Percentiles rank a stretch among this genome's conserved stretches.
Conservation (phyloP, 176 grass and related monocot genomes). For the Hsuehochloa calcarea region DNA sequence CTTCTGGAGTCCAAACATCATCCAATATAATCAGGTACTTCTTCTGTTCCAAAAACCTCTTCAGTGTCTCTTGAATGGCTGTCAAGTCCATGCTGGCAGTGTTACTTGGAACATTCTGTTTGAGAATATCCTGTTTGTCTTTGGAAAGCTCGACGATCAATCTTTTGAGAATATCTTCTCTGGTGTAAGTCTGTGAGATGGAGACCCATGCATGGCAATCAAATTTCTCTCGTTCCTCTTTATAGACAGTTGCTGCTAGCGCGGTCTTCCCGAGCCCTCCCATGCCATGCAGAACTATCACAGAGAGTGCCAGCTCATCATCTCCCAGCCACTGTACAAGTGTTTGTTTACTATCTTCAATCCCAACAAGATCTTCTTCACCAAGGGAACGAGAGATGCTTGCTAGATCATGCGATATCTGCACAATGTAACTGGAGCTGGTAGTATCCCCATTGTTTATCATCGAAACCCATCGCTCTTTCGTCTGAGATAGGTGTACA, state of each 20-base stretch:
- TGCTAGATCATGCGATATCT: background rate
- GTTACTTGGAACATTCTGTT: background rate
- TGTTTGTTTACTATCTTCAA: background rate
- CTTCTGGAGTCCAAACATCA: background rate
- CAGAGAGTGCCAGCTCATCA: background rate
- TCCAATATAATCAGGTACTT: background rate
- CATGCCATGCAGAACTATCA: background rate
- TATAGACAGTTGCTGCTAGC: background rate
- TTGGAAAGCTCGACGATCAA: background rate
- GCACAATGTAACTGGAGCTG: background rate
- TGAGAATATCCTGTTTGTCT: background rate
- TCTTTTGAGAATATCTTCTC: background rate
- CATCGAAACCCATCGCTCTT: background rate
- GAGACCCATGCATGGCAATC: background rate
- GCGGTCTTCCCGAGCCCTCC: background rate
- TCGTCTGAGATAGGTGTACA: background rate
- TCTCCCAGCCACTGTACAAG: background rate
- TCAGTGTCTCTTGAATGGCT: background rate
- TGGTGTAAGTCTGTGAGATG: background rate
- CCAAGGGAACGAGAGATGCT: background rate
- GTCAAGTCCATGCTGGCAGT: background rate
- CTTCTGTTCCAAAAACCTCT: background rate
- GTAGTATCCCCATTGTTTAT: background rate
- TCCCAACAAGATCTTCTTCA: background rate
- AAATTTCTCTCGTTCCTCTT: background rate